Evolutionary conservation across 495 filamentous ascomycete species (phyloP).

Genomic region (Daldinia decipiens): DNA sequence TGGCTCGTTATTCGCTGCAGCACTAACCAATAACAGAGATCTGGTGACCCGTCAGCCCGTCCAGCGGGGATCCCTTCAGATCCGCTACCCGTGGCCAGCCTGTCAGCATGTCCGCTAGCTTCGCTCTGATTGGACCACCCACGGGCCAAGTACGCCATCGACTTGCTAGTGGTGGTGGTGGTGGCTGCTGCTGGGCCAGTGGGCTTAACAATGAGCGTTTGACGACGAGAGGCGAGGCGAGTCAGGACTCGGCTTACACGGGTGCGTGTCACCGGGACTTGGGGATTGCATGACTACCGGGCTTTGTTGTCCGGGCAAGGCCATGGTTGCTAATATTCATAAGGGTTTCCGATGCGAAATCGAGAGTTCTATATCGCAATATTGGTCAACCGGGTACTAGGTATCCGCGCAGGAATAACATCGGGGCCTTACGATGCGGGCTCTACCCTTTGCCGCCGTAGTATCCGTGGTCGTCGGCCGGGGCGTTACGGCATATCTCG

Average conservation of each 20-base stretch:
- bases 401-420: conserved; percentile 4
- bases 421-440: conserved; percentile 20
- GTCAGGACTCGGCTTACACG: neutral
- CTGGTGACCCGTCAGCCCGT: conserved; percentile 36
- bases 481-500: conserved; percentile 1
- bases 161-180: no score
- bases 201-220: no score
- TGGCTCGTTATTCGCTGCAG: neutral
- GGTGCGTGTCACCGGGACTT: neutral
- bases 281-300: neutral
- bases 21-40: conserved; percentile 20
- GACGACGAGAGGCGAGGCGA: no score
- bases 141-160: conserved; percentile 29
- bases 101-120: conserved; percentile 5
- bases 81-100: conserved; percentile 9
- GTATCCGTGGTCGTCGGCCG: neutral
- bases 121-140: conserved; percentile 21
- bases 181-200: no score
- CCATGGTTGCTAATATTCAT: neutral
- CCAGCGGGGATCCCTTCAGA: conserved; percentile 16
- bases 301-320: neutral
- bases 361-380: neutral
- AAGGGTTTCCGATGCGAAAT: neutral
- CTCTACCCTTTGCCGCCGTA: conserved; percentile 10
- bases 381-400: neutral